Evolutionary conservation across 768 basidiomycete genomes (phyloP).

Genomic region (Amanita pallidorosea): DNA sequence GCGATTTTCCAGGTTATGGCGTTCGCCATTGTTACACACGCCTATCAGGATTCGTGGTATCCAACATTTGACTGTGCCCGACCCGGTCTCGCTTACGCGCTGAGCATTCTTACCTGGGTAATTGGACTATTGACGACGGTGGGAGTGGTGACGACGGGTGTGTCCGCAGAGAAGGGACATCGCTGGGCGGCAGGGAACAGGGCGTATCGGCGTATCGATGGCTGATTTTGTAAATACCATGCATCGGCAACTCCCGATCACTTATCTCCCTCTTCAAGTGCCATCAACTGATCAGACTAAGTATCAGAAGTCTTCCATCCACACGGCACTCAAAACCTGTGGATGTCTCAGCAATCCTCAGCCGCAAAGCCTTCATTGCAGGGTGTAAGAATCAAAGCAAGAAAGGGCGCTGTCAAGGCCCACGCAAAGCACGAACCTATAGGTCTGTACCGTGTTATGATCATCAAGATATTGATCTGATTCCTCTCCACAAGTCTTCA

Average conservation of each 20-base stretch:
- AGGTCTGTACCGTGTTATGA: constrained; percentile 26
- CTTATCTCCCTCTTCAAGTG: not conserved
- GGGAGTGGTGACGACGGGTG: constrained; percentile 52
- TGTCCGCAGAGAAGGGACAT: constrained; percentile 49
- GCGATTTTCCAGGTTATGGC: constrained; percentile 51
- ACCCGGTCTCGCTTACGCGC: constrained; percentile 52
- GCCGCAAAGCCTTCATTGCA: constrained; percentile 82
- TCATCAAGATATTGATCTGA: constrained; percentile 2
- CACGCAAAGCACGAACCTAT: constrained; percentile 90
- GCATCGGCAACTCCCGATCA: constrained; percentile 2
- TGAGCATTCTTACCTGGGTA: constrained; percentile 55
- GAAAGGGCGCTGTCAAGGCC: constrained; percentile 88
- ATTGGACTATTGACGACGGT: constrained; percentile 37
- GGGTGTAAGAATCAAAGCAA: constrained; percentile 88
- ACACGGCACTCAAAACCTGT: constrained; percentile 29
- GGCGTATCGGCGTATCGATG: constrained; percentile 37
- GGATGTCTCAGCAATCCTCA: constrained; percentile 87
- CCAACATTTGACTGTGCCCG: constrained; percentile 46
- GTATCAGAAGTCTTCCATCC: not conserved
- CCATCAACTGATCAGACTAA: not conserved
- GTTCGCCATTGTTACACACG: constrained; percentile 54
- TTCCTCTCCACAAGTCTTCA: constrained; percentile 50
- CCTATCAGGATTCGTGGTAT: constrained; percentile 35
- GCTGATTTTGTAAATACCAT: not conserved
- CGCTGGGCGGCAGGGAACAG: constrained; percentile 73